Percentiles rank a stretch among this genome's conserved stretches.
phyloP scores from a whole-genome alignment of 106 monocot species.

The Posidonia australis region DNA sequence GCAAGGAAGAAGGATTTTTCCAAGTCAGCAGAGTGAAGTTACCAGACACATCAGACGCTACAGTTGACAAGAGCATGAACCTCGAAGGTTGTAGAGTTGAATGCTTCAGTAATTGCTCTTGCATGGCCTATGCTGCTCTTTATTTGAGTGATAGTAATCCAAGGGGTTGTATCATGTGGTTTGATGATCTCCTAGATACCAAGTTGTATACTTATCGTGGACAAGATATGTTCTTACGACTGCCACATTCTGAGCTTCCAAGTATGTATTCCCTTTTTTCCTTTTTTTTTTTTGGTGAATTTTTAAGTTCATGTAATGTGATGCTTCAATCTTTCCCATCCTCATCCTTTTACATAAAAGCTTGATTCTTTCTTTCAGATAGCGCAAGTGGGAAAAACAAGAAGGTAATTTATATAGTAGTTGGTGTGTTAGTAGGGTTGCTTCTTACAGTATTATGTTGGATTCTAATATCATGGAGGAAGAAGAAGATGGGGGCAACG shows the following conservation, averaged over 20 bases:
- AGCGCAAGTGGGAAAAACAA: not conserved
- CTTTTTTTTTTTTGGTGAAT: no score
- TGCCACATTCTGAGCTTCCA: not conserved
- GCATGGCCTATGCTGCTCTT: slow-evolving; percentile 25
- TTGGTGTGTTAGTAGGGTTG: not conserved
- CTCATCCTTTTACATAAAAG: not conserved
- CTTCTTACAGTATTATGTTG: not conserved
- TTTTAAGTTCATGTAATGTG: no score
- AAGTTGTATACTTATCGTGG: not conserved
- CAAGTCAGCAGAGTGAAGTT: slow-evolving; percentile 6
- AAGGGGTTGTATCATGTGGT: not conserved
- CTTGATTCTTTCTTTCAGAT: not conserved
- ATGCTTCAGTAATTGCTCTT: slow-evolving; percentile 34
- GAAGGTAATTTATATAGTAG: not conserved
- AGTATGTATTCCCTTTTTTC: not conserved
- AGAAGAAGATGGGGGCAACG: not conserved
- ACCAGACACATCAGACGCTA: slow-evolving; percentile 4
- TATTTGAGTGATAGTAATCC: not conserved
- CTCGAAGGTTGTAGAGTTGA: slow-evolving; percentile 13
- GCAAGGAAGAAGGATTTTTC: slow-evolving; percentile 14
- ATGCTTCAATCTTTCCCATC: no score
- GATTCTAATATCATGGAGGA: not conserved
- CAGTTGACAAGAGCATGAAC: not conserved
- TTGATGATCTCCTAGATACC: not conserved
- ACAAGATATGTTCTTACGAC: not conserved